Conservation (phyloP, 2,329 filamentous ascomycete species). For the Neonectria faginata region DNA sequence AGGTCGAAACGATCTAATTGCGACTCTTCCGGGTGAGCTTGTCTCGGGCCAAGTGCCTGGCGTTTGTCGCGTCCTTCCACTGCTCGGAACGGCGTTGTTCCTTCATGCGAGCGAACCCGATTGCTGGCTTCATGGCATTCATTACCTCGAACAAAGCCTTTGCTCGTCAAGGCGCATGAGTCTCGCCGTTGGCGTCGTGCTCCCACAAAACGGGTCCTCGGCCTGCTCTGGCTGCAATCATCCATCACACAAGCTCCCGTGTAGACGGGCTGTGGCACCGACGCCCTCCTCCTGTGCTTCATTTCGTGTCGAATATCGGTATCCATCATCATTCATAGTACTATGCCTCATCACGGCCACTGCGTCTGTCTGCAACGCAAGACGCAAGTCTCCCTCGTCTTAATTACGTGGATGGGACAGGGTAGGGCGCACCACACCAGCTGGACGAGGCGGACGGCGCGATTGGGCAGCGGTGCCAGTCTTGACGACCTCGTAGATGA, state of each 20-base stretch:
- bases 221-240: conserved; percentile 5
- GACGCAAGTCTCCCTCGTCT: conserved; percentile 1
- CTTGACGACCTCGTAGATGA: conserved; percentile 28
- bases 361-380: conserved; percentile 3
- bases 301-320: conserved; percentile 16
- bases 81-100: conserved; percentile 8
- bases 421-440: conserved; percentile 28
- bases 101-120: conserved; percentile 9
- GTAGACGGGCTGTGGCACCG: conserved; percentile 14
- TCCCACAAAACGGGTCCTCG: conserved; percentile 23
- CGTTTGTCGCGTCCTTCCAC: conserved; percentile 25
- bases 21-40: conserved; percentile 18
- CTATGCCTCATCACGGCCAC: conserved; percentile 18
- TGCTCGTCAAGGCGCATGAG: conserved; percentile 9
- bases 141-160: conserved; percentile 3
- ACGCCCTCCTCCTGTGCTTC: not conserved
- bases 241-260: conserved; percentile 24
- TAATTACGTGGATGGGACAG: conserved; percentile 22
- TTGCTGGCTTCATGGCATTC: conserved; percentile 8
- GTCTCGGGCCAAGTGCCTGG: conserved; percentile 33
- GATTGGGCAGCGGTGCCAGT: conserved; percentile 28
- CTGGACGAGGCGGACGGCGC: conserved; percentile 35
- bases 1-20: conserved; percentile 24
- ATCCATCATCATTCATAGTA: not conserved
- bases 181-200: conserved; percentile 12